Percentiles rank a stretch among this genome's conserved stretches.
Evolutionary conservation across 768 basidiomycete species (phyloP).

Genomic region (Xerocomellus chrysenteron): DNA sequence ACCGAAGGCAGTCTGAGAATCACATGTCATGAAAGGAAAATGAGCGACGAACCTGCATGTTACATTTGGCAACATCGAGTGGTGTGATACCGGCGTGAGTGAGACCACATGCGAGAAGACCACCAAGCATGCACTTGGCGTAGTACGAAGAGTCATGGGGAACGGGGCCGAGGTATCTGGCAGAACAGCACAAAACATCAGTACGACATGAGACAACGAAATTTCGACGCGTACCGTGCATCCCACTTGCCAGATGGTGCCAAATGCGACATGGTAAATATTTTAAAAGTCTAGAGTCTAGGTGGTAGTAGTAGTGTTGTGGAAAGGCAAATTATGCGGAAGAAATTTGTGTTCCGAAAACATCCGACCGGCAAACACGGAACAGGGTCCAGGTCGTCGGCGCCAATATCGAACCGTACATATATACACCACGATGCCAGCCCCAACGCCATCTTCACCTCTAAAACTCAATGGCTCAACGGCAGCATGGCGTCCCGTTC

Average conservation of each 20-base stretch:
- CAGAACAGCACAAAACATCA: not conserved
- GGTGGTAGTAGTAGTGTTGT: slow-evolving; percentile 23
- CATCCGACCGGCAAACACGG: not conserved
- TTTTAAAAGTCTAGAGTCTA: too few species aligned
- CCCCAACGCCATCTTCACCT: not conserved
- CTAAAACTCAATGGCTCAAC: slow-evolving; percentile 14
- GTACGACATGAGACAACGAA: not conserved
- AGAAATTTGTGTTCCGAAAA: not conserved
- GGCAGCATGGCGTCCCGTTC: slow-evolving; percentile 22
- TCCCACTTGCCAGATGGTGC: slow-evolving; percentile 66
- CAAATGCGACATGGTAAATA: slow-evolving; percentile 48
- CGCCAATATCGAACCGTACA: not conserved
- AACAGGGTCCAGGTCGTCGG: too few species aligned
- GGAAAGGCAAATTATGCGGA: not conserved
- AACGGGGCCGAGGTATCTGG: slow-evolving; percentile 66
- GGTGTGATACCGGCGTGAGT: slow-evolving; percentile 89
- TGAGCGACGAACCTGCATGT: slow-evolving; percentile 70
- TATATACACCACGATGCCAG: slow-evolving; percentile 7
- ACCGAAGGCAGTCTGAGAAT: too few species aligned
- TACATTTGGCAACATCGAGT: slow-evolving; percentile 86
- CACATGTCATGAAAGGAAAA: too few species aligned
- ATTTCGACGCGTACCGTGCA: slow-evolving; percentile 48
- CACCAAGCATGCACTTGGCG: slow-evolving; percentile 84
- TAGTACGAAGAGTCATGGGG: slow-evolving; percentile 73
- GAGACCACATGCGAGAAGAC: slow-evolving; percentile 81